phyloP scores from a whole-genome alignment of 2,329 filamentous ascomycete species.

The Trichoderma breve region DNA sequence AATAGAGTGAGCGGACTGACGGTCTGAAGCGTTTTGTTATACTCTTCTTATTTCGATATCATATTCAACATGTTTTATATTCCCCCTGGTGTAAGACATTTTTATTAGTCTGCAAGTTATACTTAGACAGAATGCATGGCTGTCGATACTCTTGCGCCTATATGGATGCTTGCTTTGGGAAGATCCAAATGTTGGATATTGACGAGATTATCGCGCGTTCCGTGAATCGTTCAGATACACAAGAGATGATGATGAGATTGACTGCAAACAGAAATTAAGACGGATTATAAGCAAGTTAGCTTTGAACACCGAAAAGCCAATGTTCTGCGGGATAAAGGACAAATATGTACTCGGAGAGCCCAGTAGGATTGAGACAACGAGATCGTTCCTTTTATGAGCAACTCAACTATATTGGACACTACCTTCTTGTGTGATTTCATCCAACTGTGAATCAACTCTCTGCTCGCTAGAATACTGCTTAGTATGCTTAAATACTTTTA shows the following conservation, averaged over 20 bases:
- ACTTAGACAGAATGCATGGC: not conserved
- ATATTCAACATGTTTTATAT: not conserved
- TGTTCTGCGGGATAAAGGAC: slow-evolving; percentile 49
- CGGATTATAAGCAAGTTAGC: slow-evolving; percentile 52
- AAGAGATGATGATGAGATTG: slow-evolving; percentile 47
- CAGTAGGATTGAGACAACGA: slow-evolving; percentile 47
- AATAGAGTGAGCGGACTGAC: not conserved
- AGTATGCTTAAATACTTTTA: no score
- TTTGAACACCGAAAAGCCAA: slow-evolving; percentile 52
- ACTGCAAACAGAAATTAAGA: slow-evolving; percentile 40
- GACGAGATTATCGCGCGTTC: slow-evolving; percentile 41
- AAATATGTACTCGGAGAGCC: slow-evolving; percentile 49
- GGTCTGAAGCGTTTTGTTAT: not conserved
- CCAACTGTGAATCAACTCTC: no score
- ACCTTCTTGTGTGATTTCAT: no score
- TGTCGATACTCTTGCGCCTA: not conserved
- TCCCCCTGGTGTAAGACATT: not conserved
- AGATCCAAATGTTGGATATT: slow-evolving; percentile 50
- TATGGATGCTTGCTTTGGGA: slow-evolving; percentile 36
- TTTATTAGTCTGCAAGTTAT: not conserved
- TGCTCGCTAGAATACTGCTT: no score
- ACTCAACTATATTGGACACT: no score
- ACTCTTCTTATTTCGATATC: not conserved
- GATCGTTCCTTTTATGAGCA: not conserved
- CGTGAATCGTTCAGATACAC: slow-evolving; percentile 44